A percentile compares a stretch with the other conserved stretches of the same genome.
phyloP scores from a whole-genome alignment of 2,329 filamentous ascomycete genomes.

The Fusarium chaquense region DNA sequence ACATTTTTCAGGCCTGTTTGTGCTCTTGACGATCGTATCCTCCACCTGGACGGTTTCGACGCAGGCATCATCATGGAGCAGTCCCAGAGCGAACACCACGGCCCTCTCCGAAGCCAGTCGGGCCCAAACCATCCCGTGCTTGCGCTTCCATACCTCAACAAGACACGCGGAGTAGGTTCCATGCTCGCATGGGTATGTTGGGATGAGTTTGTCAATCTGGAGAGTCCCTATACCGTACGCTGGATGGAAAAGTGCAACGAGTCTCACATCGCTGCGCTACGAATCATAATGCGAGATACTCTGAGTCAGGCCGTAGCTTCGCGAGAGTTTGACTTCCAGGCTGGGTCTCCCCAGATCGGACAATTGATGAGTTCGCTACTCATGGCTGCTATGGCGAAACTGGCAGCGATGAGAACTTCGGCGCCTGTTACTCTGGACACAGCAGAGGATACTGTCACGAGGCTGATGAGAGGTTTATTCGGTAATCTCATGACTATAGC shows the following conservation, averaged over 20 bases:
- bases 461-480: conserved; percentile 16
- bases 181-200: conserved; percentile 30
- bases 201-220: conserved; percentile 26
- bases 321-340: background rate
- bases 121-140: conserved; percentile 9
- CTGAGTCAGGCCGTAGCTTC: conserved; percentile 3
- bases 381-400: conserved; percentile 24
- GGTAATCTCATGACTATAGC: conserved; percentile 27
- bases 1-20: background rate
- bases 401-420: conserved; percentile 7
- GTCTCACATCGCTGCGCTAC: background rate
- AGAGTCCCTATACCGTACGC: conserved; percentile 9
- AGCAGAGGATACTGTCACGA: conserved; percentile 13
- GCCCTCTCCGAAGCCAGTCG: conserved; percentile 5
- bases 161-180: conserved; percentile 1
- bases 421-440: conserved; percentile 10
- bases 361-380: conserved; percentile 25
- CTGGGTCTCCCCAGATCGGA: background rate
- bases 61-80: conserved; percentile 26
- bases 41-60: conserved; percentile 19
- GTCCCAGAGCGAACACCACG: conserved; percentile 14
- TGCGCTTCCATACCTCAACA: conserved; percentile 18
- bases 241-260: conserved; percentile 36
- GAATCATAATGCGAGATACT: conserved; percentile 28
- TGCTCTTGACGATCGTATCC: conserved; percentile 9